Evolutionary conservation across 2,329 filamentous ascomycete genomes (phyloP).

Genomic region (Sordariomycetes sp.): DNA sequence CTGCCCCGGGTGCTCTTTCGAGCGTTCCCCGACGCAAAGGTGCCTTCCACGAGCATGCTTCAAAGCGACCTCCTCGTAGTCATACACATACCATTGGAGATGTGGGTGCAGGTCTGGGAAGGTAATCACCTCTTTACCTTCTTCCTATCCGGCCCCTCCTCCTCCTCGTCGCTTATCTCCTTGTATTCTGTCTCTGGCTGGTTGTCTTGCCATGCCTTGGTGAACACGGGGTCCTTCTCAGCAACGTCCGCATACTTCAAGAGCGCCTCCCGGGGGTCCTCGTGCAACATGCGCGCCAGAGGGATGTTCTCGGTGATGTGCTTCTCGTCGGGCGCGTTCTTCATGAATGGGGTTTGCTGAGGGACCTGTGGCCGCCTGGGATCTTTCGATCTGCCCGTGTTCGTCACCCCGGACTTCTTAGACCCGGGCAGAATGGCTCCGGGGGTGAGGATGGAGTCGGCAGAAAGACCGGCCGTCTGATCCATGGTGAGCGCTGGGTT

Average conservation of each 20-base stretch:
- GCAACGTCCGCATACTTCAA: constrained; percentile 92
- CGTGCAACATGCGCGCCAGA: constrained; percentile 85
- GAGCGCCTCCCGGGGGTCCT: constrained; percentile 88
- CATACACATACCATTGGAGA: background rate
- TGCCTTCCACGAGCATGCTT: background rate
- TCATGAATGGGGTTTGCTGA: constrained; percentile 77
- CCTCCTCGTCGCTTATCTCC: constrained; percentile 8
- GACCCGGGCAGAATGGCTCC: constrained; percentile 44
- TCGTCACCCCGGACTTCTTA: constrained; percentile 54
- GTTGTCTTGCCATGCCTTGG: constrained; percentile 82
- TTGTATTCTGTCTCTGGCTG: constrained; percentile 81
- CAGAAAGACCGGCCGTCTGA: constrained; percentile 66
- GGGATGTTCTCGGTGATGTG: constrained; percentile 85
- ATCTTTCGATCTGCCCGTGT: constrained; percentile 65
- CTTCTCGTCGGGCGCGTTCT: constrained; percentile 79
- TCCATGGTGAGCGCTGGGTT: constrained; percentile 81
- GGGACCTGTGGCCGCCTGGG: constrained; percentile 79
- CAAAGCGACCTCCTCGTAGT: background rate
- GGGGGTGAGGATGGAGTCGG: constrained; percentile 67
- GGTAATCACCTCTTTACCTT: constrained; percentile 1
- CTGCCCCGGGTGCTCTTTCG: background rate
- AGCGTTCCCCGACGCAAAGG: background rate
- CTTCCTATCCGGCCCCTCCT: constrained; percentile 11
- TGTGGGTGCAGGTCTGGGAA: background rate
- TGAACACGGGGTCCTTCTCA: constrained; percentile 88